Evolutionary conservation across 208 protist genomes (phyloP), one percentile per base, ranked within the genome.

Genomic region (Acanthamoeba divionensis): DNA sequence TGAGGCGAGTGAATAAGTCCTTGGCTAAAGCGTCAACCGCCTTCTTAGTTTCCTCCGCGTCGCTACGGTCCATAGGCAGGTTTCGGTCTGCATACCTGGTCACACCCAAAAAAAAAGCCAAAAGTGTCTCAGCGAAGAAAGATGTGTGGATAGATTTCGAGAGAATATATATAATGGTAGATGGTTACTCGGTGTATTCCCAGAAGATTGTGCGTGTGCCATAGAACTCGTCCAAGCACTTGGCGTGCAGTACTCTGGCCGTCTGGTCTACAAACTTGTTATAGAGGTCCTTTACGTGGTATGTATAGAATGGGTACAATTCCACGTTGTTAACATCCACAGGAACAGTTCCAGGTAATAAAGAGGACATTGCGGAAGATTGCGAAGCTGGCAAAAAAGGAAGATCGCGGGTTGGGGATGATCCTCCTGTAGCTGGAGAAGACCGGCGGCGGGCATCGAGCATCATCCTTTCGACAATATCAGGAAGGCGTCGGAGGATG

Each of bases 221-320:
- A 44, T 94, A 95, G 48, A 95, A 95, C 57, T 95, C 93, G 48
- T 95, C 93, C 93, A 94, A 82, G 50, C 91, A 93, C 57, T 94
- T 94, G 71, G 41, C 6, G n/a, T 36, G 38, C 52, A 86, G 24
- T 1, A 77, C 44, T 45, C 89, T 93, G 1, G 91, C 67, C 21
- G 79, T 65, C 2, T 79, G n/a, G 21, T 95, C 92, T 55, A 95
- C 87, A 73, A 94, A 95, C 21, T 92, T 93, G 69, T 90, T 90
- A 57, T 90, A 95, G 0, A 94, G 29, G 36, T 95, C 91, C 15
- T 91, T 73, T 15, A 95, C 93, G 26, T 92, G 66, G 75, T 94
- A 82, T 36, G 77, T 92, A 63, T 94, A 95, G 92, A 88, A 95
- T 57, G 83, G 92, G 54, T 93, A 94, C 62, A 92, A 75, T 10